Evolutionary conservation across 2,329 filamentous ascomycete genomes (phyloP).

Genomic region (Fusarium hainanense): DNA sequence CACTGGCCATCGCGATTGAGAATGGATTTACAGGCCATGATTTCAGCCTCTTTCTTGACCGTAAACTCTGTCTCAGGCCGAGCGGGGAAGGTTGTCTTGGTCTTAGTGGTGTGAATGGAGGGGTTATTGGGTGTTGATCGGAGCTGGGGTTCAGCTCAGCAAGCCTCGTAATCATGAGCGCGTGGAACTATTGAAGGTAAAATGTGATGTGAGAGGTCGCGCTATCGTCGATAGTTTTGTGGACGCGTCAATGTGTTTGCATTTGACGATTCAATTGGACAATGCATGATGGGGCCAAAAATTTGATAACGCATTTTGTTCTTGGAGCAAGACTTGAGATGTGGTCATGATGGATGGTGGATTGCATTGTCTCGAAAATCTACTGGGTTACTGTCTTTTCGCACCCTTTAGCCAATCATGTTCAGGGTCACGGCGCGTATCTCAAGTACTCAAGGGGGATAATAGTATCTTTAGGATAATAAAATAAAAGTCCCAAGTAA

Average conservation of each 20-base stretch:
- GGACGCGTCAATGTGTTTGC: background rate
- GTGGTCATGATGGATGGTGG: background rate
- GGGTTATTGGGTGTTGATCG: background rate
- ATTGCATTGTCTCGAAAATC: background rate
- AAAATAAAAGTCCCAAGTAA: accelerated
- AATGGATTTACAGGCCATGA: background rate
- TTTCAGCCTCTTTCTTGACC: background rate
- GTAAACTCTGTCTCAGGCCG: background rate
- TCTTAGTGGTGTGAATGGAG: background rate
- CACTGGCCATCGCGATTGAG: background rate
- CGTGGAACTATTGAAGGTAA: background rate
- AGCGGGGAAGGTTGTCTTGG: background rate
- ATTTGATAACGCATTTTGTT: background rate
- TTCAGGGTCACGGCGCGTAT: no score
- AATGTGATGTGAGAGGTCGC: background rate
- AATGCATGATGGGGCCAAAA: background rate
- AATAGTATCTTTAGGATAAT: no score
- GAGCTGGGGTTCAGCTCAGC: background rate
- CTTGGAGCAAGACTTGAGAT: background rate
- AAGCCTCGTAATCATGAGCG: background rate
- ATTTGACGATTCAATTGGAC: background rate
- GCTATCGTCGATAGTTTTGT: background rate
- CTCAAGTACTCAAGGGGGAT: no score
- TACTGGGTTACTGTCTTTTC: no score
- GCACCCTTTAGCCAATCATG: no score